Evolutionary conservation across 2,329 filamentous ascomycete species (phyloP).

Genomic region (Macrophomina phaseolina): DNA sequence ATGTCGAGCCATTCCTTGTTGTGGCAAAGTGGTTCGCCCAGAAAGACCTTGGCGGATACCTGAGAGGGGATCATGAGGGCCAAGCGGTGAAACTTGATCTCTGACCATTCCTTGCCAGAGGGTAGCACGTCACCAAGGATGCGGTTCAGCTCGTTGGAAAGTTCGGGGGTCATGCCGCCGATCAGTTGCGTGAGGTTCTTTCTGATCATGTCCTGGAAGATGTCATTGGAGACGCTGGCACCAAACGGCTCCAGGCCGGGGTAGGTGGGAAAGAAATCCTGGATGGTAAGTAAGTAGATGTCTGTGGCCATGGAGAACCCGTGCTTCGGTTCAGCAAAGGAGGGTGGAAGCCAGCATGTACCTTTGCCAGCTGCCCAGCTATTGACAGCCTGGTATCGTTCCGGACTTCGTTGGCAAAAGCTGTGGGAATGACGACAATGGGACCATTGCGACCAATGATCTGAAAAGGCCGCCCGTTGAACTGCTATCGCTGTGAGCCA

Average conservation of each 20-base stretch:
- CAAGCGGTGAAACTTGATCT: constrained; percentile 38
- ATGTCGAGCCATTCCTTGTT: constrained; percentile 49
- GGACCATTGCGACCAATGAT: constrained; percentile 3
- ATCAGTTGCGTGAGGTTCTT: constrained; percentile 6
- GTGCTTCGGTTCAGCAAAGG: not conserved
- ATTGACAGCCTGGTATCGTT: constrained; percentile 3
- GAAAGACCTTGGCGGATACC: constrained; percentile 38
- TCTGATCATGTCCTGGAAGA: constrained; percentile 6
- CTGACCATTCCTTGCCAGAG: constrained; percentile 22
- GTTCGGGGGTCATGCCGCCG: not conserved
- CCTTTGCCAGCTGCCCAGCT: constrained; percentile 10
- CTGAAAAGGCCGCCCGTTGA: constrained; percentile 4
- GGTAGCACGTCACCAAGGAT: constrained; percentile 18
- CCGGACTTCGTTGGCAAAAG: constrained; percentile 1
- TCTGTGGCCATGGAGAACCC: not conserved
- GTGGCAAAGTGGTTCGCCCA: constrained; percentile 44
- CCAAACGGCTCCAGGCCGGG: constrained; percentile 5
- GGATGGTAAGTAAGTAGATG: not conserved
- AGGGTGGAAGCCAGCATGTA: not conserved
- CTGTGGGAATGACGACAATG: not conserved
- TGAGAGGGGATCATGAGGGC: constrained; percentile 48
- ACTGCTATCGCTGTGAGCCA: not conserved
- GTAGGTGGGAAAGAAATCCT: constrained; percentile 8
- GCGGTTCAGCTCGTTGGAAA: not conserved
- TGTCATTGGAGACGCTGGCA: not conserved